Conservation (phyloP, 495 filamentous ascomycete species). For the Sordaria brevicollis region DNA sequence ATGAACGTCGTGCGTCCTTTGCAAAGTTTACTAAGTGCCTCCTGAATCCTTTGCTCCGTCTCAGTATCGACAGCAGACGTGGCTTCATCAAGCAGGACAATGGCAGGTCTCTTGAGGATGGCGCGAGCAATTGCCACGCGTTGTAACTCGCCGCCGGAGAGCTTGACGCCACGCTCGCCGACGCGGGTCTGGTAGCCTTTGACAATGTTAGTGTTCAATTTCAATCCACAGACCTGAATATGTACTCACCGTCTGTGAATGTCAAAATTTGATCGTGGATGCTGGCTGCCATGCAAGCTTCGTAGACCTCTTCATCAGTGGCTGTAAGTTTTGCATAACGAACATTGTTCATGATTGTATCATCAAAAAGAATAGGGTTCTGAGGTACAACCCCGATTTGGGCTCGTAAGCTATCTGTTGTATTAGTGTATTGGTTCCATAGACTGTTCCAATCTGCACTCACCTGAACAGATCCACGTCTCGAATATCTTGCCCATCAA, state of each 20-base stretch:
- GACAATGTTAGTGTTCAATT: constrained; percentile 4
- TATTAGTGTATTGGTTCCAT: constrained; percentile 1
- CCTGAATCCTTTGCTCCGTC: constrained; percentile 63
- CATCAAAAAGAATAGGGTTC: constrained; percentile 91
- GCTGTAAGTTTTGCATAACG: constrained; percentile 78
- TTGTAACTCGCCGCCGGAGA: constrained; percentile 69
- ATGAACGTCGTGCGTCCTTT: constrained; percentile 51
- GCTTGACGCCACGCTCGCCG: constrained; percentile 53
- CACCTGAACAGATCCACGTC: constrained; percentile 52
- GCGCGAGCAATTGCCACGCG: constrained; percentile 66
- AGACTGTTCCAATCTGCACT: constrained; percentile 1
- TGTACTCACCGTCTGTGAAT: constrained; percentile 42
- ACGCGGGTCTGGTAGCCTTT: constrained; percentile 47
- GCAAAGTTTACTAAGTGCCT: constrained; percentile 48
- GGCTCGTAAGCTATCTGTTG: constrained; percentile 45
- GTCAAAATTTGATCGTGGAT: constrained; percentile 68
- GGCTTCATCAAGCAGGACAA: constrained; percentile 47
- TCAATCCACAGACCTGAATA: neutral
- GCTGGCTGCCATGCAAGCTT: constrained; percentile 76
- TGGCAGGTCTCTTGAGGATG: constrained; percentile 43
- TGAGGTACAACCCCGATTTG: constrained; percentile 79
- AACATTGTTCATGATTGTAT: constrained; percentile 87
- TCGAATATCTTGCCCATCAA: constrained; percentile 65
- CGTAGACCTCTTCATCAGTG: constrained; percentile 74
- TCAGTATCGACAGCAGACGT: constrained; percentile 53